Conservation (phyloP, 495 filamentous ascomycete genomes). For the Annulohypoxylon stygium region DNA sequence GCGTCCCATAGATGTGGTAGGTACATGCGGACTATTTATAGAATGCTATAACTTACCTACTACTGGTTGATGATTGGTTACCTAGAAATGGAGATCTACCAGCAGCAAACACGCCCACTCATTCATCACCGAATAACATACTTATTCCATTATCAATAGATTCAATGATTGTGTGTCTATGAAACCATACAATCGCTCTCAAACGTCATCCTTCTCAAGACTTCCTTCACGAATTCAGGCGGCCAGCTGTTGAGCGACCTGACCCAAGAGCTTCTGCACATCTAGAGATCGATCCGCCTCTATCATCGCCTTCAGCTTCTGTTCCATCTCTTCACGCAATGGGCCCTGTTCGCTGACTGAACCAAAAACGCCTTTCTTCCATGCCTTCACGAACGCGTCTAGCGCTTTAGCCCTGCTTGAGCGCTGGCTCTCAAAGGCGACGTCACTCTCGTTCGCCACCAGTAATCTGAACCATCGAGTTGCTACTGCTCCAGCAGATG, state of each 20-base stretch:
- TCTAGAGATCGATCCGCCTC: slow-evolving; percentile 58
- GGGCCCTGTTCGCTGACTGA: slow-evolving; percentile 24
- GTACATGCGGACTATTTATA: background rate
- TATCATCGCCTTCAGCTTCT: slow-evolving; percentile 48
- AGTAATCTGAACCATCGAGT: slow-evolving; percentile 57
- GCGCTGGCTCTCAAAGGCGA: slow-evolving; percentile 57
- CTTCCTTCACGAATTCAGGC: background rate
- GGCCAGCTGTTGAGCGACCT: slow-evolving; percentile 38
- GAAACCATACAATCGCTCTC: background rate
- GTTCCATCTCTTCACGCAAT: slow-evolving; percentile 32
- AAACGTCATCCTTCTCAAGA: background rate
- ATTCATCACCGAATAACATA: background rate
- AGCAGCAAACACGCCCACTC: background rate
- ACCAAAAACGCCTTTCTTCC: slow-evolving; percentile 51
- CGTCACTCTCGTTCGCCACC: slow-evolving; percentile 52
- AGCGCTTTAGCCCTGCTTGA: slow-evolving; percentile 56
- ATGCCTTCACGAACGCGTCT: slow-evolving; percentile 48
- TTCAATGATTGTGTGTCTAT: slow-evolving; percentile 6
- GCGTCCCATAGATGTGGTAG: background rate
- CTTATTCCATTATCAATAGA: background rate
- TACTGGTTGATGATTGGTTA: background rate
- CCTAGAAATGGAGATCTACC: background rate
- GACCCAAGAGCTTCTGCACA: slow-evolving; percentile 54
- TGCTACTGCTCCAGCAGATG: slow-evolving; percentile 38
- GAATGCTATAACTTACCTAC: background rate